Evolutionary conservation across 345 rosid species (phyloP), one percentile per base, ranked within the genome.

Genomic region (Eucalyptus cloeziana): DNA sequence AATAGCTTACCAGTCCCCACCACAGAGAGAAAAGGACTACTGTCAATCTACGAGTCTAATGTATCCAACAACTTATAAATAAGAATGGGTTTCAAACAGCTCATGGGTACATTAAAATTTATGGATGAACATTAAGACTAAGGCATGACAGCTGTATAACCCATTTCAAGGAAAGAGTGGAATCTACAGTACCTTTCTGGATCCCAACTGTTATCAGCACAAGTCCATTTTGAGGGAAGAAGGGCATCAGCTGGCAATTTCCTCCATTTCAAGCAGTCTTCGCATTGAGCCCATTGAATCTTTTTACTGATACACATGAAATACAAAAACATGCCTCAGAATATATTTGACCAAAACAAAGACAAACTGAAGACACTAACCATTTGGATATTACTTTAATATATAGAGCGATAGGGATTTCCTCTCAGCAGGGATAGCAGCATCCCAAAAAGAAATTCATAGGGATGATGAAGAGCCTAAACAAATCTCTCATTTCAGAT

Each of bases 201-300:
- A 90, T 96, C 96, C 98, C 97, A 95, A 49, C 91, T 71, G 89
- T 95, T 96, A 44, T 91, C 87, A 40, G 94, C 89, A 92, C 98
- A 96, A 31, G 94, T 94, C 97, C 97, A 96, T 89, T 90, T 95
- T 89, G 92, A 93, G 27, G 97, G 95, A 94, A 96, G 96, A 91
- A 91, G 93, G 90, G 94, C 94, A 90, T 89, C 90, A 81, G 91
- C 91, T 86, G 96, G 98, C 91, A 96, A 87, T 90, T 91, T 95
- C 86, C 97, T 96, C 98, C 98, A 96, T 91, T 40, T 40, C 40
- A 40, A 40, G 40, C 40, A 40, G 40, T 40, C 95, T 90, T 95
- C 98, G 85, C 98, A 96, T 85, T 94, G 97, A 91, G 87, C 94
- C 98, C 98, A 96, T 89, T 94, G 98, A 83, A 93, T 81, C 93